Base-by-base conservation (phyloP, 768 basidiomycete genomes). In the Auricularia sp. region DNA sequence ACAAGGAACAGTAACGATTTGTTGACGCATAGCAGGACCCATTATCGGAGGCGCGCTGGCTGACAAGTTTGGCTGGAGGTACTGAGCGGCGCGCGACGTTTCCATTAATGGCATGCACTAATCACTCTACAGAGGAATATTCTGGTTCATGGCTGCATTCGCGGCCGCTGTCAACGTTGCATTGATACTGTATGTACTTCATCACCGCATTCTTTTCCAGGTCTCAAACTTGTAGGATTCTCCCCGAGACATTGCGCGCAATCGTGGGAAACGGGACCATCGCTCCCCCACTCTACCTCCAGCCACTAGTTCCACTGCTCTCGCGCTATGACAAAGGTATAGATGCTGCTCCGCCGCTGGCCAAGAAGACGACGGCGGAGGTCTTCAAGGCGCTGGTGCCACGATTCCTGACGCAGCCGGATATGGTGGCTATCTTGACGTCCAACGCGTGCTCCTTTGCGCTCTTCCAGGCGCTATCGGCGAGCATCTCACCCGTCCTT, bases 51-150 rank as follows among this genome's bases (percentile, higher is more conserved):
- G 79, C 3, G 79, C 75, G 13, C 73, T 89, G 16, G 77, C 86
- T 4, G 79, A 82, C 61, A 74, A 75, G 10, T 71, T 88, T 1
- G 90, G 90, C 14, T 90, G 88, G 87, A 82, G 85, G 85, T 83
- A 61, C 6, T 3, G 42, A 13, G 5, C 10, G 5, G 34, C 21
- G 36, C 45, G 18, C 63, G 29, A 29, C 29, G 29, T 29, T 29
- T 29, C 29, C 29, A 29, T 29, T 29, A 29, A 29, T 29, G 29
- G 0, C 29, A 29, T 29, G 65, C 47, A 65, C 51, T 64, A 62
- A 51, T 14, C 36, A 35, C 47, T 66, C 56, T 69, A 54, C 54
- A 85, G 83, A 68, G 79, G 85, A 11, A 83, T 86, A 3, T 86
- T 86, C 69, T 86, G 84, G 85, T 85, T 86, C 70, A 73, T 85